phyloP scores from a whole-genome alignment of 305 asterid species.

The Solanum hybrid region DNA sequence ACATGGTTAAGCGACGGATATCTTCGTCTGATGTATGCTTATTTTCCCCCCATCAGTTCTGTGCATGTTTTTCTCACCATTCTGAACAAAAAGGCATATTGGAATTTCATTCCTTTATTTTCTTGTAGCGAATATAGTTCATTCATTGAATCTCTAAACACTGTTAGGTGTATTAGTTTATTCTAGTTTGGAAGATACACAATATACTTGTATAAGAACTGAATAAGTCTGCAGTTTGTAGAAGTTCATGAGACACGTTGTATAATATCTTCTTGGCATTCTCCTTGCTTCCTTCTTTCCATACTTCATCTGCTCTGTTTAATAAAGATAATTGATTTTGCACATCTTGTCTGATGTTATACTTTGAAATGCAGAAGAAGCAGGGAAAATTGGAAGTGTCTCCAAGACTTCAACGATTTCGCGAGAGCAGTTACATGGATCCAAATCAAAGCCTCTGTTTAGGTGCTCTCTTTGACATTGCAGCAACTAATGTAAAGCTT shows the following conservation, averaged over 20 bases:
- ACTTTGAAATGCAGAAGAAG: conserved; percentile 46
- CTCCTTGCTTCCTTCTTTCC: background rate
- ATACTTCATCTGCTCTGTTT: background rate
- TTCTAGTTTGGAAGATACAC: background rate
- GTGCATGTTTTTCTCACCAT: background rate
- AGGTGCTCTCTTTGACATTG: conserved; percentile 94
- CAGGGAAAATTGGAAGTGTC: conserved; percentile 43
- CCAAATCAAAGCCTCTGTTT: conserved; percentile 77
- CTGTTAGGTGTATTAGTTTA: background rate
- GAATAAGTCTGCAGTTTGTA: background rate
- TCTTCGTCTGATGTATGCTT: conserved; percentile 48
- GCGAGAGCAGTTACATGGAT: conserved; percentile 88
- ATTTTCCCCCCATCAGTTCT: background rate
- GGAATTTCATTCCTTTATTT: background rate
- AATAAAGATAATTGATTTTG: background rate
- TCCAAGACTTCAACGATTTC: conserved; percentile 58
- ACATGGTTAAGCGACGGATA: conserved; percentile 63
- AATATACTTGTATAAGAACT: background rate
- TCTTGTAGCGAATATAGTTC: background rate
- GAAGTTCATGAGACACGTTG: background rate
- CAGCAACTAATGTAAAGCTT: conserved; percentile 77
- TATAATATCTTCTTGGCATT: background rate
- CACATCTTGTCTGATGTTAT: background rate
- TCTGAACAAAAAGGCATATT: background rate
- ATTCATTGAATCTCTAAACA: background rate